Evolutionary conservation across 1,139 yeast genomes (phyloP).

Genomic region (Diutina rugosa): DNA sequence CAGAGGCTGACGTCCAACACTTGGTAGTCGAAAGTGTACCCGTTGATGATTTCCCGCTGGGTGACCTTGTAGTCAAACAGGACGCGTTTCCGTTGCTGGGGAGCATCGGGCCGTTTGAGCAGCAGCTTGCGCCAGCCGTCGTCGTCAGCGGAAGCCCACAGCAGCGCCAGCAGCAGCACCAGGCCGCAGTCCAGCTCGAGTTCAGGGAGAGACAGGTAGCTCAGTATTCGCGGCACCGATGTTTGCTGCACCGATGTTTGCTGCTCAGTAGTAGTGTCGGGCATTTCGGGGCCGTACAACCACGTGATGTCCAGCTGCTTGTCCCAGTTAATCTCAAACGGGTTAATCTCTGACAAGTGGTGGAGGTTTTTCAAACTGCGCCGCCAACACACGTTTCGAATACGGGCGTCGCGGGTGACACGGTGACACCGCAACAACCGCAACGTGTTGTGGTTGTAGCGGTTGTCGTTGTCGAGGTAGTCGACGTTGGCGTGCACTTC

Average conservation of each 20-base stretch:
- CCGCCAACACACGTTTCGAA: conserved; percentile 31
- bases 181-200: conserved; percentile 4
- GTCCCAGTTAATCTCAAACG: conserved; percentile 29
- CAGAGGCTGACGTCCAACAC: conserved; percentile 18
- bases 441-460: conserved; percentile 8
- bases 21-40: conserved; percentile 29
- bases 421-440: neutral
- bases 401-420: conserved; percentile 14
- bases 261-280: neutral
- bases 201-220: conserved; percentile 4
- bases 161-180: conserved; percentile 4
- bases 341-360: conserved; percentile 17
- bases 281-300: conserved; percentile 31
- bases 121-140: conserved; percentile 4
- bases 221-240: conserved; percentile 2
- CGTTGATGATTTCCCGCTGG: conserved; percentile 31
- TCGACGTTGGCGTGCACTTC: conserved; percentile 22
- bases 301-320: conserved; percentile 31
- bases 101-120: conserved; percentile 4
- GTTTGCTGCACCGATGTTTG: neutral
- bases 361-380: conserved; percentile 22
- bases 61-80: conserved; percentile 28
- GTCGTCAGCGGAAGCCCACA: conserved; percentile 1
- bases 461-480: conserved; percentile 12
- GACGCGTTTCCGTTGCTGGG: conserved; percentile 10